Conservation (phyloP, 768 basidiomycete genomes). For the Suillus cothurnatus region DNA sequence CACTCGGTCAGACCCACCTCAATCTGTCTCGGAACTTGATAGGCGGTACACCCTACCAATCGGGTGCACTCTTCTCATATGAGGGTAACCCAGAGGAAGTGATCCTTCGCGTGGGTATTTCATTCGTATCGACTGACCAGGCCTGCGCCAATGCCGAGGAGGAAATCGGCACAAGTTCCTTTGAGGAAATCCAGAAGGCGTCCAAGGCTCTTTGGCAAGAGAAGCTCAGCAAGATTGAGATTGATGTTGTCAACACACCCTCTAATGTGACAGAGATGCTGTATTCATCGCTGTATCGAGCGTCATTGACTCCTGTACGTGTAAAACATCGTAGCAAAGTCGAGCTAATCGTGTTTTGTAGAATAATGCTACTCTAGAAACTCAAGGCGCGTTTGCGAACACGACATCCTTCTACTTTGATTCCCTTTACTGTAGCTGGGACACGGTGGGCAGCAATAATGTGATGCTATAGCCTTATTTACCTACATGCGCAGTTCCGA, state of each 20-base stretch:
- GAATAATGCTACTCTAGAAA: conserved; percentile 74
- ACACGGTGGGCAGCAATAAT: conserved; percentile 39
- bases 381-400: conserved; percentile 58
- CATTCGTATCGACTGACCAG: conserved; percentile 63
- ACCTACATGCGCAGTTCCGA: conserved; percentile 47
- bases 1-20: conserved; percentile 60
- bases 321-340: not conserved
- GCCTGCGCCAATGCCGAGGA: conserved; percentile 69
- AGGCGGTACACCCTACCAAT: conserved; percentile 59
- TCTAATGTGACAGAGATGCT: conserved; percentile 69
- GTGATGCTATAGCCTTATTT: not conserved
- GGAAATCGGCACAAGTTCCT: conserved; percentile 58
- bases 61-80: conserved; percentile 69
- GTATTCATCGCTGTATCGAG: conserved; percentile 68
- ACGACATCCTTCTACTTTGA: conserved; percentile 69
- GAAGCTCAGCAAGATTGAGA: conserved; percentile 64
- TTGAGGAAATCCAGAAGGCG: conserved; percentile 57
- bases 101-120: conserved; percentile 67
- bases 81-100: conserved; percentile 45
- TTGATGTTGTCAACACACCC: conserved; percentile 61
- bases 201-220: conserved; percentile 66
- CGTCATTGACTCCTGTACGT: conserved; percentile 63
- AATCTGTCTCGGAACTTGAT: conserved; percentile 62
- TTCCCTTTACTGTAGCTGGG: conserved; percentile 71
- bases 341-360: conserved; percentile 23